Conservation (phyloP, 2,329 filamentous ascomycete species). For the Chaetomiaceae sp. region DNA sequence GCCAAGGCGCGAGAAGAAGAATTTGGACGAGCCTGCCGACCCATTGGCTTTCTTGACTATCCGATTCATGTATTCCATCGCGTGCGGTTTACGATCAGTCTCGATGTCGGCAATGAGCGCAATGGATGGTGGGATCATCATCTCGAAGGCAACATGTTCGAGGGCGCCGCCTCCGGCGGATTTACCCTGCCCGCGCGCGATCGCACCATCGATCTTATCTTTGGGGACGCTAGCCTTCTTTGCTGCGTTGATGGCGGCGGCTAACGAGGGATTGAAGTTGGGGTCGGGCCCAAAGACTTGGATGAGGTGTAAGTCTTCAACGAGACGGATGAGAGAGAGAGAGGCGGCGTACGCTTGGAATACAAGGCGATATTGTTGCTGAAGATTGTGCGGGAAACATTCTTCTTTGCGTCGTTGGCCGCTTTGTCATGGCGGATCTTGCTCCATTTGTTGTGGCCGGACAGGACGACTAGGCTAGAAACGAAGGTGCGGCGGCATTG, state of each 20-base stretch:
- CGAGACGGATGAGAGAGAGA: not conserved
- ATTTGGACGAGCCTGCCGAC: slow-evolving; percentile 67
- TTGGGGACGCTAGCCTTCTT: slow-evolving; percentile 87
- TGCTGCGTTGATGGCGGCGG: slow-evolving; percentile 65
- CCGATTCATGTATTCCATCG: slow-evolving; percentile 66
- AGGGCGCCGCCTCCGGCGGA: slow-evolving; percentile 69
- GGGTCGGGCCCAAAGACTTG: slow-evolving; percentile 72
- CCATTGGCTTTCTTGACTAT: slow-evolving; percentile 70
- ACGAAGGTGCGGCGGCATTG: slow-evolving; percentile 47
- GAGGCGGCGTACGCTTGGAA: slow-evolving; percentile 59
- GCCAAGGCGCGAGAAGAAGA: slow-evolving; percentile 80
- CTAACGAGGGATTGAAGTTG: slow-evolving; percentile 70
- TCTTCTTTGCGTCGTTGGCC: slow-evolving; percentile 76
- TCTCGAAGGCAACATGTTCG: slow-evolving; percentile 75
- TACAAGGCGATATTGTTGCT: slow-evolving; percentile 69
- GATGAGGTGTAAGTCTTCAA: slow-evolving; percentile 16
- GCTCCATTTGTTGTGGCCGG: slow-evolving; percentile 90
- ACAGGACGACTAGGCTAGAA: slow-evolving; percentile 42
- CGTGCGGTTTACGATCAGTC: slow-evolving; percentile 73
- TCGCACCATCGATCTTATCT: slow-evolving; percentile 73
- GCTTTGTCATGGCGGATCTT: slow-evolving; percentile 96
- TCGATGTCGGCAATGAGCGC: slow-evolving; percentile 81
- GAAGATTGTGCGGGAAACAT: slow-evolving; percentile 62
- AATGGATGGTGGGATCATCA: slow-evolving; percentile 70
- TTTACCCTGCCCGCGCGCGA: slow-evolving; percentile 83